These are phyloP conservation scores for Vigna mungo DNA, from an alignment of 306 rosid species.

Conservation along the genomic window DNA sequence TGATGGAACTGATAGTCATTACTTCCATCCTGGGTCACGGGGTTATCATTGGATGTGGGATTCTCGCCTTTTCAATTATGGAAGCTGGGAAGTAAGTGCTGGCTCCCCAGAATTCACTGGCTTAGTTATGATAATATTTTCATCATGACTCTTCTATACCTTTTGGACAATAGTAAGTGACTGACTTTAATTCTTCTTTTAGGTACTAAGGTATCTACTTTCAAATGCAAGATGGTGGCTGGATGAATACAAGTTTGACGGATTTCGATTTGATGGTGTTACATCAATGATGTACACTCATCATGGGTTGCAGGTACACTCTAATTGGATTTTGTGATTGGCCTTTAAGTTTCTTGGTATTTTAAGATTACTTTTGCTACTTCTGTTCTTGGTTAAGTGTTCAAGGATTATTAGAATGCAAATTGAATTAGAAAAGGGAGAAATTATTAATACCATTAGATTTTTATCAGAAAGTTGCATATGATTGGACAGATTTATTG, in stretches of 20 bases:
- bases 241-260: constrained; percentile 96
- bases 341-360: constrained; percentile 26
- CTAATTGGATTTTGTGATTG: constrained; percentile 26
- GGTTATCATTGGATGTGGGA: constrained; percentile 99
- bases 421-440: constrained; percentile 1
- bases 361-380: constrained; percentile 31
- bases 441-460: constrained; percentile 14
- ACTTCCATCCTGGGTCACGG: constrained; percentile 94
- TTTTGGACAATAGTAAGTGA: constrained; percentile 18
- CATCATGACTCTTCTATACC: constrained; percentile 33
- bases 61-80: constrained; percentile 98
- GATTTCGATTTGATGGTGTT: constrained; percentile 97
- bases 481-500: not conserved
- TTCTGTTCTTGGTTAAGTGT: constrained; percentile 6
- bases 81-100: constrained; percentile 97
- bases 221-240: constrained; percentile 99
- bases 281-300: constrained; percentile 99
- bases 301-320: constrained; percentile 85
- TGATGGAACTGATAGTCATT: constrained; percentile 95
- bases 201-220: constrained; percentile 92
- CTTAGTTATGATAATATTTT: constrained; percentile 24
- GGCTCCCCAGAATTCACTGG: constrained; percentile 24
- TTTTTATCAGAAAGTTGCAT: constrained; percentile 28
- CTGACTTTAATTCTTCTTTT: constrained; percentile 42
- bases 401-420: constrained; percentile 19